Percentiles rank a stretch among this genome's conserved stretches.
Evolutionary conservation across 768 basidiomycete species (phyloP).

Genomic region (Kwoniella shandongensis): DNA sequence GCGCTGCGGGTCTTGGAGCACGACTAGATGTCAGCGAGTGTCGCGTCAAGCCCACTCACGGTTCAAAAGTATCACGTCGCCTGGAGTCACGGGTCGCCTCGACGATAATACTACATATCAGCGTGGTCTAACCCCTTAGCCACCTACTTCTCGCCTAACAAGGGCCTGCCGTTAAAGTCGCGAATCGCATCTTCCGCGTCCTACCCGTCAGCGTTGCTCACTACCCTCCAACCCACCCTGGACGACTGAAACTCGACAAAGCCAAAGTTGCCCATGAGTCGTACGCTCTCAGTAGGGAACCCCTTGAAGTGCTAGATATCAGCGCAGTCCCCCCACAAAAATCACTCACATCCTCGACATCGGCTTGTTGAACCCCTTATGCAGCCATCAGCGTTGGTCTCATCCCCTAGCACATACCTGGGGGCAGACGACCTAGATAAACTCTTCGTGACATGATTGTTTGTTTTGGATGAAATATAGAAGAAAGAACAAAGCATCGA

Average conservation of each 20-base stretch:
- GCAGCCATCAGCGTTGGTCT: background rate
- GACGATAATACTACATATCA: slow-evolving; percentile 73
- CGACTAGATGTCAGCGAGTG: slow-evolving; percentile 14
- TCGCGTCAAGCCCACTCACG: slow-evolving; percentile 45
- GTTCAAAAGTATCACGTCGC: slow-evolving; percentile 72
- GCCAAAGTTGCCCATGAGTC: slow-evolving; percentile 95
- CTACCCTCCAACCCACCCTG: slow-evolving; percentile 59
- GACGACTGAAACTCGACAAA: slow-evolving; percentile 93
- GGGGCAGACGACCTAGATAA: slow-evolving; percentile 46
- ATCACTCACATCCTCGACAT: slow-evolving; percentile 45
- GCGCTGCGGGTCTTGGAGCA: slow-evolving; percentile 27
- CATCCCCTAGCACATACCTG: slow-evolving; percentile 25
- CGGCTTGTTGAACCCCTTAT: slow-evolving; percentile 49
- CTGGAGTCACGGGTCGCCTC: slow-evolving; percentile 89
- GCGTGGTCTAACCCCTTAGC: background rate
- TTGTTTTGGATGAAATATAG: background rate
- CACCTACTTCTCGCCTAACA: slow-evolving; percentile 78
- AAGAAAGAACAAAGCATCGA: background rate
- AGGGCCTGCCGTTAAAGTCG: slow-evolving; percentile 80
- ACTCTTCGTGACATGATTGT: slow-evolving; percentile 41
- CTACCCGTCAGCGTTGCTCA: slow-evolving; percentile 53
- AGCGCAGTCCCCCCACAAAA: too few species aligned
- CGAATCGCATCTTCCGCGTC: slow-evolving; percentile 93
- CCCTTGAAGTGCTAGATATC: slow-evolving; percentile 74
- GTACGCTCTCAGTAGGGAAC: slow-evolving; percentile 81